phyloP scores from a whole-genome alignment of 108 stramenopile species.

The Nitzschia putrida region DNA sequence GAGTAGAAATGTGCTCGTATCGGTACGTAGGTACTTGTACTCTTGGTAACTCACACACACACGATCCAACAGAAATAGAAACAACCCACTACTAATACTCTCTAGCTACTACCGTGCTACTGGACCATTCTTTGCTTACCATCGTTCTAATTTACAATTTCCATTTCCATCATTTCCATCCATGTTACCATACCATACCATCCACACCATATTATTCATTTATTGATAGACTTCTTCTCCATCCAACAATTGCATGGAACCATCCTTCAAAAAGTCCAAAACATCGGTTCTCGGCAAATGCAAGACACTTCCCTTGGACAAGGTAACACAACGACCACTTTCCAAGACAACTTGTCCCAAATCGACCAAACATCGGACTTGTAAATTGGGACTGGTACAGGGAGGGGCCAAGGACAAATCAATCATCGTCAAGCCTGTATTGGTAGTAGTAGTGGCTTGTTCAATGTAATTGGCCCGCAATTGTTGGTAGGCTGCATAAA shows the following conservation, averaged over 20 bases:
- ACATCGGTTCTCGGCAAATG: slow-evolving; percentile 88
- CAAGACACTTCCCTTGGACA: slow-evolving; percentile 82
- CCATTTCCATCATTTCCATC: no score
- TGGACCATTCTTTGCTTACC: no score
- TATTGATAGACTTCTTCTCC: slow-evolving; percentile 63
- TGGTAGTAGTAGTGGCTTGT: slow-evolving; percentile 45
- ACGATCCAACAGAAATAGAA: no score
- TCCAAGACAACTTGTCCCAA: slow-evolving; percentile 74
- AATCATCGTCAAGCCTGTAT: no score
- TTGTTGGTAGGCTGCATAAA: slow-evolving; percentile 28
- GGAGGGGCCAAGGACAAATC: slow-evolving; percentile 65
- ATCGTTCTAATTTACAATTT: no score
- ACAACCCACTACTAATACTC: no score
- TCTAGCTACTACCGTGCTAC: no score
- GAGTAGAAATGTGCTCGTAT: no score
- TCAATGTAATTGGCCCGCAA: slow-evolving; percentile 24
- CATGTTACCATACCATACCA: no score
- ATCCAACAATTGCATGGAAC: slow-evolving; percentile 74
- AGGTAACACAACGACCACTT: slow-evolving; percentile 68
- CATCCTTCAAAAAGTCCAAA: slow-evolving; percentile 82
- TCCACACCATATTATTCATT: no score
- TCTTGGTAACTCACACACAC: no score
- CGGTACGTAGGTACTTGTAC: no score
- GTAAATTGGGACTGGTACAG: slow-evolving; percentile 40
- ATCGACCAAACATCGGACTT: slow-evolving; percentile 74